These are phyloP conservation scores for Brassica rapa DNA, from an alignment of 345 rosid genomes.

Conservation along the genomic window DNA sequence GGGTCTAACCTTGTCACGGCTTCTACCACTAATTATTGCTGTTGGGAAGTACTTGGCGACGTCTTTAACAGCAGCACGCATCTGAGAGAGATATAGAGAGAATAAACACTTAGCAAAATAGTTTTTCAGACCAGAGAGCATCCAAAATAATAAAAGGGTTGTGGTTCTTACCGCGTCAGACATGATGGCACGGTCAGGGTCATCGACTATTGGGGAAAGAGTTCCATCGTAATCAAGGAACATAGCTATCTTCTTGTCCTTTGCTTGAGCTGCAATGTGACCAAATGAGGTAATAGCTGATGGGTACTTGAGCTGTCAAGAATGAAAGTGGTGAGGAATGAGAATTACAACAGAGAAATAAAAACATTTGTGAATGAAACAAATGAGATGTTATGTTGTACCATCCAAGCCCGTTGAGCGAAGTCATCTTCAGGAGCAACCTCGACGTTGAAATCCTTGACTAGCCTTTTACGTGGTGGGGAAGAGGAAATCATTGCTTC, in stretches of 20 bases:
- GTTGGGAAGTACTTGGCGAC: conserved; percentile 77
- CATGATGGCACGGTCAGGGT: conserved; percentile 85
- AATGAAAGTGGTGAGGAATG: background rate
- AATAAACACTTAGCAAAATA: background rate
- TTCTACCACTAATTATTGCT: conserved; percentile 95
- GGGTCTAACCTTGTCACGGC: conserved; percentile 70
- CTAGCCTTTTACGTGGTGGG: conserved; percentile 80
- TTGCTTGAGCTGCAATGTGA: conserved; percentile 58
- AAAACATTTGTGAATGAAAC: background rate
- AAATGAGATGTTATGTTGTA: conserved; percentile 17
- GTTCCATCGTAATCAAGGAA: conserved; percentile 95
- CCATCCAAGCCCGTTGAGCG: conserved; percentile 80
- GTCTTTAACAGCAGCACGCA: conserved; percentile 84
- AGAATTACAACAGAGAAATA: background rate
- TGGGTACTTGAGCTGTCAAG: conserved; percentile 73
- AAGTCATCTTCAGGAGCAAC: conserved; percentile 51
- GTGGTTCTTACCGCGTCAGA: conserved; percentile 64
- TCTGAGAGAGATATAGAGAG: conserved; percentile 45
- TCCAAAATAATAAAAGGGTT: background rate
- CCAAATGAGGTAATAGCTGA: conserved; percentile 76
- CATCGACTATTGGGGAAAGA: conserved; percentile 95
- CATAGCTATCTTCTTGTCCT: conserved; percentile 73
- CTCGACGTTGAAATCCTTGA: conserved; percentile 58
- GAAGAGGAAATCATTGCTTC: conserved; percentile 96
- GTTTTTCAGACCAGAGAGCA: conserved; percentile 25